A percentile compares a stretch with the other conserved stretches of the same genome.
Conservation (phyloP, 371 early-diverging fungal genomes). For the Mortierella sp. region DNA sequence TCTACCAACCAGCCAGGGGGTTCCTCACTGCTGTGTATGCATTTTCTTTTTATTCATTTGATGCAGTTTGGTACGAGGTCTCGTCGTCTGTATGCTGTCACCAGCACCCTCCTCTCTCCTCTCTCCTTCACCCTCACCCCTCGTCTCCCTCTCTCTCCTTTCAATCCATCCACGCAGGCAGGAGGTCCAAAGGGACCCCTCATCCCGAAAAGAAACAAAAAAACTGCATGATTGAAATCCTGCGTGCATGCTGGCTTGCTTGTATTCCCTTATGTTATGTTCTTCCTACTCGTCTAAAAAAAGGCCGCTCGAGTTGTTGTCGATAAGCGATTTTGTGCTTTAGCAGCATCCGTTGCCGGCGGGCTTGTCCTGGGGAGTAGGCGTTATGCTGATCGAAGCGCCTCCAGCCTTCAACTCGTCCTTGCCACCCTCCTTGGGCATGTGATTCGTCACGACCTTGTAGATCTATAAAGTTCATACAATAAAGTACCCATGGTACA, state of each 20-base stretch:
- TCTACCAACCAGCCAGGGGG: no score
- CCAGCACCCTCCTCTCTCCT: neutral
- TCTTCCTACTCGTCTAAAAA: no score
- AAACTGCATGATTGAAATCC: no score
- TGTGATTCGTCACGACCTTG: conserved; percentile 56
- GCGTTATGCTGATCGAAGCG: conserved; percentile 58
- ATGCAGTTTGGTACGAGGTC: no score
- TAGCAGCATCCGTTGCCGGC: conserved; percentile 58
- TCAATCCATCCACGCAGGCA: neutral
- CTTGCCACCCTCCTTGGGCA: conserved; percentile 57
- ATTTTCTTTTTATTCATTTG: neutral
- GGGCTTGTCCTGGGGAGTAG: conserved; percentile 58
- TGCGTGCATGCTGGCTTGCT: no score
- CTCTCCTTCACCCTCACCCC: neutral
- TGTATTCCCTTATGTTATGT: no score
- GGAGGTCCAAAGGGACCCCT: no score
- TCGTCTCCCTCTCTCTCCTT: neutral
- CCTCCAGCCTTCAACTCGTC: conserved; percentile 57
- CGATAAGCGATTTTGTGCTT: neutral
- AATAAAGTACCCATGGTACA: neutral
- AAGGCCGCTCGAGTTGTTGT: neutral
- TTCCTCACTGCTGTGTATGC: neutral
- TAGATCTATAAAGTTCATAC: conserved; percentile 36
- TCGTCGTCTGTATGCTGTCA: neutral
- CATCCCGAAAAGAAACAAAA: neutral